Conservation (phyloP, 2,329 filamentous ascomycete genomes). For the Byssochlamys sp. region DNA sequence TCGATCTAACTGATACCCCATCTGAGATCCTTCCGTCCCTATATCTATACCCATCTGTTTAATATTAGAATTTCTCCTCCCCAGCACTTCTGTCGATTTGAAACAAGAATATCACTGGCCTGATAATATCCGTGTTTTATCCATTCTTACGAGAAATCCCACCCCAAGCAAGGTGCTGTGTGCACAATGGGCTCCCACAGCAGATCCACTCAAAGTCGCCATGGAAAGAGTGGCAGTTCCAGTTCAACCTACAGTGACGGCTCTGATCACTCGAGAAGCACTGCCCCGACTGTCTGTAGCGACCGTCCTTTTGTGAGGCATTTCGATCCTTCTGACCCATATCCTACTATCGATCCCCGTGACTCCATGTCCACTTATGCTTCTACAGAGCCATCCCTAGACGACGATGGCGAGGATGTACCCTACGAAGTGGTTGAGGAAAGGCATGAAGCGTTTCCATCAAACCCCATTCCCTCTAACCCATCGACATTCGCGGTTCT, state of each 20-base stretch:
- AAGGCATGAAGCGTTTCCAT: constrained; percentile 51
- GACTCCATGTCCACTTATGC: constrained; percentile 70
- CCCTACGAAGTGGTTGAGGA: constrained; percentile 42
- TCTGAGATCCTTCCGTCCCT: neutral
- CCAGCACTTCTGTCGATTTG: neutral
- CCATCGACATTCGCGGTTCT: constrained; percentile 72
- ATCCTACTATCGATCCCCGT: constrained; percentile 25
- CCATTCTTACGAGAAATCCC: neutral
- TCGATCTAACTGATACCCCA: neutral
- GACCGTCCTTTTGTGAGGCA: constrained; percentile 19
- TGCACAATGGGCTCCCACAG: constrained; percentile 21
- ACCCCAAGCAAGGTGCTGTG: constrained; percentile 2
- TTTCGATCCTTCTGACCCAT: constrained; percentile 8
- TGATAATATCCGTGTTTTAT: constrained; percentile 3
- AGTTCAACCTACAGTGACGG: constrained; percentile 29
- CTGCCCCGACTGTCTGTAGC: constrained; percentile 30
- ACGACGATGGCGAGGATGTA: constrained; percentile 43
- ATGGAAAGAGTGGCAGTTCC: constrained; percentile 21
- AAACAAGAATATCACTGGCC: neutral
- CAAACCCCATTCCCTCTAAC: constrained; percentile 64
- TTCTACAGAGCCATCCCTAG: constrained; percentile 58
- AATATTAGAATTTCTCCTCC: neutral
- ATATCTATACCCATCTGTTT: neutral
- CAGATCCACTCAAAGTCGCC: constrained; percentile 15
- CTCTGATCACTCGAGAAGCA: constrained; percentile 31